phyloP scores from a whole-genome alignment of 495 filamentous ascomycete species.

The Cairneyella variabilis region DNA sequence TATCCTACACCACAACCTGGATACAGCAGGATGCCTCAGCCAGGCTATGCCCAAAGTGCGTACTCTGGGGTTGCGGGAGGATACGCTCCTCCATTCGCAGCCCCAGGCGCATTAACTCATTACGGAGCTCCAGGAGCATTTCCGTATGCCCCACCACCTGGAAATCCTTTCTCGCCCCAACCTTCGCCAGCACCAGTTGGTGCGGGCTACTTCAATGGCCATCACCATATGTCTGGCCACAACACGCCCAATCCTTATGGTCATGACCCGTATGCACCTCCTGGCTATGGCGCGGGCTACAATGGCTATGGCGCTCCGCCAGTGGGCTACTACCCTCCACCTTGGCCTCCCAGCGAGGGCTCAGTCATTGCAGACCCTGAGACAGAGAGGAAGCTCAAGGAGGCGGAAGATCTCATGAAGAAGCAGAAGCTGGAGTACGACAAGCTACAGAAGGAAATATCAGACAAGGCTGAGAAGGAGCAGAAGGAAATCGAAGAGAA shows the following conservation, averaged over 20 bases:
- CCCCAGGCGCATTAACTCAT: slow-evolving; percentile 21
- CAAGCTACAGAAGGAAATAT: slow-evolving; percentile 16
- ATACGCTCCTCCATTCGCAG: slow-evolving; percentile 27
- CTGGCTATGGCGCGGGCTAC: slow-evolving; percentile 1
- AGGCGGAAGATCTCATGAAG: slow-evolving; percentile 41
- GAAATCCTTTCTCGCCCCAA: slow-evolving; percentile 31
- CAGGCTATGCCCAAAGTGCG: slow-evolving; percentile 43
- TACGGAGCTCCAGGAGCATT: slow-evolving; percentile 38
- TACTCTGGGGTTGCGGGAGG: slow-evolving; percentile 26
- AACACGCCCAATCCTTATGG: slow-evolving; percentile 21
- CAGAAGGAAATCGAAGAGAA: slow-evolving; percentile 3
- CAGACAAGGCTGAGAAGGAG: slow-evolving; percentile 12
- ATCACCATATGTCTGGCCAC: slow-evolving; percentile 21
- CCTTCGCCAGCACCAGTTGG: slow-evolving; percentile 8
- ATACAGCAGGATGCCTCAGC: slow-evolving; percentile 30
- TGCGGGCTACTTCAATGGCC: slow-evolving; percentile 23
- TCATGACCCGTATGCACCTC: slow-evolving; percentile 44
- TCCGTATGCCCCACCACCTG: slow-evolving; percentile 24
- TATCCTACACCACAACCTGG: slow-evolving; percentile 28
- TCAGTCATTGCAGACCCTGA: slow-evolving; percentile 35
- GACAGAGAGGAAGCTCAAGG: slow-evolving; percentile 34
- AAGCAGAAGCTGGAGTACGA: slow-evolving; percentile 32
- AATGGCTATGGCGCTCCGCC: slow-evolving; percentile 33
- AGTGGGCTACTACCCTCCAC: not conserved
- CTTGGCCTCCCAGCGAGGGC: slow-evolving; percentile 19